Base-by-base conservation (phyloP, 2,329 filamentous ascomycete genomes). In the Penicillium sp. region DNA sequence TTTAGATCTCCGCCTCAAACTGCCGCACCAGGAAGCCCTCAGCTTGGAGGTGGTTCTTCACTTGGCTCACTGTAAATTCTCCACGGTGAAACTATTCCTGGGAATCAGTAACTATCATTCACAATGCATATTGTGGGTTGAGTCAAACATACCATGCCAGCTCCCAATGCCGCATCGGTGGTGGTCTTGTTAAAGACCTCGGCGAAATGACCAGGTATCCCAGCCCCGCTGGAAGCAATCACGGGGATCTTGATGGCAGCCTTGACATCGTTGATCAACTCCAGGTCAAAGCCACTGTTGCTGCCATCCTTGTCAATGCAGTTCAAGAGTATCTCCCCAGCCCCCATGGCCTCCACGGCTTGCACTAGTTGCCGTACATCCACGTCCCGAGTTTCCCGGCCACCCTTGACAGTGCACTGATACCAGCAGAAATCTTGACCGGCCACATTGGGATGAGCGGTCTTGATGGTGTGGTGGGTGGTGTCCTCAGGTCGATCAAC, bases 221-320 rank as follows among this genome's bases (percentile, higher is more conserved):
- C 93, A 2, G 93, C 93, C 27, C 93, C 93, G 62, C 87, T 94
- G 18, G 86, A 93, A 10, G 93, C 90, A 68, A 98, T 94, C 34
- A 98, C 93, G 5, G 93, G 93, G 51, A 98, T 96, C 60, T 77
- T 85, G 49, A 95, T 79, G 13, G 86, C 81, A n/a, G 63, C 72
- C 71, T 98, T 98, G 44, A 97, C 91, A 62, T 90, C 86, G 35
- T 78, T 72, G 57, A 98, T 87, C 39, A 98, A 76, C 72, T 97
- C 93, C 7, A 95, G 75, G 66, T 98, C 93, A 62, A 96, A 98
- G 1, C 93, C 93, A 54, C 80, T 86, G 70, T 94, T 96, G 41
- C 87, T 93, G 38, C 93, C 93, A 65, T 98, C 93, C 62, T 86
- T 87, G 73, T 98, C 93, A 58, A 98, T 98, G 73, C 90, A 96